phyloP scores from a whole-genome alignment of 441 rosid genomes.

The Syzygium malaccense region DNA sequence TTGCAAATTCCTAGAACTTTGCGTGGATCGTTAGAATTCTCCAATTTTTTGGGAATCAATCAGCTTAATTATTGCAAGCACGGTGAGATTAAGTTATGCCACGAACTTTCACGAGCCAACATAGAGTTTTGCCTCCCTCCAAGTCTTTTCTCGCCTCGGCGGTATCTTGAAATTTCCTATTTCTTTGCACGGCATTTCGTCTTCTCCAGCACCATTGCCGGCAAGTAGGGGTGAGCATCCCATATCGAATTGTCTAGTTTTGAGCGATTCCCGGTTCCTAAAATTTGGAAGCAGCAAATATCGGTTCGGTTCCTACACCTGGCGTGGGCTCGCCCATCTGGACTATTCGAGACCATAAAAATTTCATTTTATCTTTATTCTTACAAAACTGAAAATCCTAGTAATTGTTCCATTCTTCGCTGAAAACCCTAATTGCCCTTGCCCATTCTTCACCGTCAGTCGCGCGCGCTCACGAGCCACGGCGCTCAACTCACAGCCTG shows the following conservation, averaged over 20 bases:
- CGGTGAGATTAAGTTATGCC: not conserved
- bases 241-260: accelerated
- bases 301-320: not conserved
- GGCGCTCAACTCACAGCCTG: not conserved
- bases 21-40: not conserved
- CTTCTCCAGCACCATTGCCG: not conserved
- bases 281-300: not conserved
- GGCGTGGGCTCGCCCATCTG: no score
- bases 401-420: not conserved
- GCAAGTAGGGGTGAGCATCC: not conserved
- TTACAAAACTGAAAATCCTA: not conserved
- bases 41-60: not conserved
- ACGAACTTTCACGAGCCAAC: accelerated
- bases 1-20: not conserved
- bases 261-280: no score
- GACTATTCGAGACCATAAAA: no score
- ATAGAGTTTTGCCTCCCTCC: not conserved
- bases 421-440: not conserved
- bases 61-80: not conserved
- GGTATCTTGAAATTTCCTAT: not conserved
- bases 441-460: not conserved
- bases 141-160: not conserved
- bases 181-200: not conserved
- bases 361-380: no score
- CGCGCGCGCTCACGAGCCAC: not conserved